Evolutionary conservation across 1,139 yeast genomes (phyloP).

Genomic region (Yarrowia galli): DNA sequence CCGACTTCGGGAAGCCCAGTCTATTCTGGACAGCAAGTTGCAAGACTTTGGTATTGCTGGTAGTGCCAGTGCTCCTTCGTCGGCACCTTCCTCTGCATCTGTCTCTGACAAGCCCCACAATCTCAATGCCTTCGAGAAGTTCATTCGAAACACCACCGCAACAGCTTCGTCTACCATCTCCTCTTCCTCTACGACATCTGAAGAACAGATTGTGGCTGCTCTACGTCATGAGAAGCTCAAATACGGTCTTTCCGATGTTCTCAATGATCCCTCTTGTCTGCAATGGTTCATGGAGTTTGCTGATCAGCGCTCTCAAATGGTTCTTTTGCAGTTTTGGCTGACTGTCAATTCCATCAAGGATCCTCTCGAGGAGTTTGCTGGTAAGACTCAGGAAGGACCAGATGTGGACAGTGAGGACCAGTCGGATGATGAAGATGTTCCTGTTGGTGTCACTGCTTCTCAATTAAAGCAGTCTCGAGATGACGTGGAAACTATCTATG

Average conservation of each 20-base stretch:
- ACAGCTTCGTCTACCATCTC: constrained; percentile 4
- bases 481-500: constrained; percentile 55
- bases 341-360: constrained; percentile 72
- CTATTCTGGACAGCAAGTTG: constrained; percentile 41
- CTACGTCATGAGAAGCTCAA: constrained; percentile 22
- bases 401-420: constrained; percentile 42
- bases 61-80: constrained; percentile 18
- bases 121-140: constrained; percentile 31
- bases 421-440: constrained; percentile 42
- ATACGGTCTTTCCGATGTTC: constrained; percentile 43
- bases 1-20: constrained; percentile 47
- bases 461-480: constrained; percentile 41
- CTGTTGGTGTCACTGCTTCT: constrained; percentile 40
- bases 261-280: constrained; percentile 58
- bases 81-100: constrained; percentile 10
- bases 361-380: constrained; percentile 64
- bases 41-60: constrained; percentile 10
- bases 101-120: constrained; percentile 10
- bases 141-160: constrained; percentile 23
- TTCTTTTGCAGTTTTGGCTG: constrained; percentile 67
- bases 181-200: constrained; percentile 3
- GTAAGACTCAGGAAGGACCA: constrained; percentile 27
- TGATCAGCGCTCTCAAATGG: constrained; percentile 57
- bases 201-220: constrained; percentile 26
- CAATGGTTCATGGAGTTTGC: constrained; percentile 65